These are phyloP conservation scores for Triticum turgidum DNA, from an alignment of 176 grass and related monocot species.

Conservation along the genomic window DNA sequence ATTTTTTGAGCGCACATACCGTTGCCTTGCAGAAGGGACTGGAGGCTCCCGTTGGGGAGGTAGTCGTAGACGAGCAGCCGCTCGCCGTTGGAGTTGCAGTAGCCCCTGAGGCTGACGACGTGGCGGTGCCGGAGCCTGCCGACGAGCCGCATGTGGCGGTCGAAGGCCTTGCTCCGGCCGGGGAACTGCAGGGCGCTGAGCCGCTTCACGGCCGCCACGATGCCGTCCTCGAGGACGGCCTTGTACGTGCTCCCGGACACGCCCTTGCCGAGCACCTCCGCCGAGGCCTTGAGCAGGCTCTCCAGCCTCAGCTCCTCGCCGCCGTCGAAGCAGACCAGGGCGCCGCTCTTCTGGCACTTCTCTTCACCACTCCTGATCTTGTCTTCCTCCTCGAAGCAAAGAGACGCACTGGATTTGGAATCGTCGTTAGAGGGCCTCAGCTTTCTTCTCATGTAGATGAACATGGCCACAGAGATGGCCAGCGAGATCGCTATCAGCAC, in stretches of 20 bases:
- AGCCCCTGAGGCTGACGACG: constrained; percentile 65
- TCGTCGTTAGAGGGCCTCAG: constrained; percentile 22
- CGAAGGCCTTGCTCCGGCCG: constrained; percentile 55
- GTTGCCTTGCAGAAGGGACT: constrained; percentile 42
- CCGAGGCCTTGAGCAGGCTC: constrained; percentile 66
- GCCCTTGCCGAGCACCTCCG: constrained; percentile 80
- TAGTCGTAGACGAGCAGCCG: constrained; percentile 72
- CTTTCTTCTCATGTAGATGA: constrained; percentile 58
- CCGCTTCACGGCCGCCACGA: constrained; percentile 70
- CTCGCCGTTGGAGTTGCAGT: constrained; percentile 68
- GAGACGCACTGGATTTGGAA: background rate
- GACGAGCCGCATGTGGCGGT: constrained; percentile 59
- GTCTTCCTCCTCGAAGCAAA: constrained; percentile 27
- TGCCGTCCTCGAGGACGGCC: constrained; percentile 66
- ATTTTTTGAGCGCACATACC: constrained; percentile 12
- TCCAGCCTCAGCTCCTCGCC: constrained; percentile 74
- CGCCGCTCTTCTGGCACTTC: constrained; percentile 37
- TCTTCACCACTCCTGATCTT: constrained; percentile 15
- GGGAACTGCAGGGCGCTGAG: constrained; percentile 73
- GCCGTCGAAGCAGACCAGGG: constrained; percentile 63
- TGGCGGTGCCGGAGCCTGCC: constrained; percentile 61
- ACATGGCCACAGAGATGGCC: constrained; percentile 34
- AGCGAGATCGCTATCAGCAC: constrained; percentile 42
- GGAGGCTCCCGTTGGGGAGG: constrained; percentile 64
- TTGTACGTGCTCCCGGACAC: constrained; percentile 78